Percentiles rank a stretch among this genome's conserved stretches.
Conservation (phyloP, 2,329 filamentous ascomycete species). For the Ophiosphaerella narmari region DNA sequence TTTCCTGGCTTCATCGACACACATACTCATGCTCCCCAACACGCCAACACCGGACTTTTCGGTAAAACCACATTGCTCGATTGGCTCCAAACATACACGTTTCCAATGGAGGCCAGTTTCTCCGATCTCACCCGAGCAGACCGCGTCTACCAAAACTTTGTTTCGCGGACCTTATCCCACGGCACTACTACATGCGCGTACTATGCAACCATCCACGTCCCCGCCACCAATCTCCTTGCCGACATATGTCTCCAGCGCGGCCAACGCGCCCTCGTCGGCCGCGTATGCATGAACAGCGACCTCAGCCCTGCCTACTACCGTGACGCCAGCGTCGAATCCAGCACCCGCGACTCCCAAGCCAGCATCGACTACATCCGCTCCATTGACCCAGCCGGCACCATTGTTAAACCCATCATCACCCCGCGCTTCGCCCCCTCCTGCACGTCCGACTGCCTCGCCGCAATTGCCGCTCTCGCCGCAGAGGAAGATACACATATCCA, state of each 20-base stretch:
- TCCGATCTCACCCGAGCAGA: slow-evolving; percentile 65
- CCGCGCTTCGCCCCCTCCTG: slow-evolving; percentile 65
- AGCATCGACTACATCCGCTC: slow-evolving; percentile 62
- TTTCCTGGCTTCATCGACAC: slow-evolving; percentile 91
- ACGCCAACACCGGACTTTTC: slow-evolving; percentile 92
- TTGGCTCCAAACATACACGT: slow-evolving; percentile 94
- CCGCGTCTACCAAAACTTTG: slow-evolving; percentile 75
- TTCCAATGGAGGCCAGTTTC: slow-evolving; percentile 85
- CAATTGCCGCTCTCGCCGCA: slow-evolving; percentile 67
- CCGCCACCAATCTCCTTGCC: slow-evolving; percentile 87
- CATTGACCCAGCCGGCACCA: slow-evolving; percentile 67
- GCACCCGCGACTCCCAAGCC: slow-evolving; percentile 57
- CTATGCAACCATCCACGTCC: slow-evolving; percentile 86
- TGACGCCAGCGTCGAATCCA: slow-evolving; percentile 67
- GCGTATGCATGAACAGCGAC: slow-evolving; percentile 88
- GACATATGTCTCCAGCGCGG: slow-evolving; percentile 78
- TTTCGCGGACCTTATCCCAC: slow-evolving; percentile 80
- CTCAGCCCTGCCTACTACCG: slow-evolving; percentile 78
- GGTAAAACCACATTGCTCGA: slow-evolving; percentile 90
- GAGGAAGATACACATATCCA: slow-evolving; percentile 72
- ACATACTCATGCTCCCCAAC: slow-evolving; percentile 93
- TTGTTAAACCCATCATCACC: slow-evolving; percentile 82
- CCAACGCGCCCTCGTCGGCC: slow-evolving; percentile 87
- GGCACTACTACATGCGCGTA: slow-evolving; percentile 96
- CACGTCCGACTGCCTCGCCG: slow-evolving; percentile 59